Base-by-base conservation (phyloP, 306 rosid species). In the Vachellia collinsii region DNA sequence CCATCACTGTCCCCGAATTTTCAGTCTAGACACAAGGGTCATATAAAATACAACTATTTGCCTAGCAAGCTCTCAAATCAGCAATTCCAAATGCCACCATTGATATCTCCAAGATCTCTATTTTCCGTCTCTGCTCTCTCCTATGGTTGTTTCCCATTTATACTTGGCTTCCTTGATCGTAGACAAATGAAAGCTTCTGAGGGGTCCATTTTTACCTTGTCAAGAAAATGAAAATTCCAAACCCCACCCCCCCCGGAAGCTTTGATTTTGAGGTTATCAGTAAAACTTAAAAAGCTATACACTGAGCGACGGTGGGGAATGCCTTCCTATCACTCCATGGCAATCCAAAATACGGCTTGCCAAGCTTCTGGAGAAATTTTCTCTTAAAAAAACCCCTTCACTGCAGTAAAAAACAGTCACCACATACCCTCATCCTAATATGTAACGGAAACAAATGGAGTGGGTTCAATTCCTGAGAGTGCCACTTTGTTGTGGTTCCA, bases 361-460 rank as follows among this genome's bases (percentile, higher is more conserved):
- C 19, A 6, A 29, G 3, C 48, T 42, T 66, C 10, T 38, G 8
- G 72, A 69, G 74, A 20, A 68, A 20, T 4, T 42, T n/a, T 5
- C 53, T 4, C 4, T n/a, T 9, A 7, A 34, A 41, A n/a, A n/a
- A 66, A 38, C 11, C 44, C 12, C 41, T 70, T 46, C 75, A 13
- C n/a, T 22, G 58, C 42, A 13, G 25, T 44, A 22, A 13, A 19
- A 46, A 41, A 44, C 75, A 13, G 50, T 11, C 23, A 70, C 38
- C 34, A 0, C 34, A 29, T 29, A 29, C 34, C 34, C 34, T 2
- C 34, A 29, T 29, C 62, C 74, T 25, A 68, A 23, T 23, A 8
- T 42, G 19, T 11, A 42, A 50, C 48, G 81, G 38, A 34, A 73
- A 75, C 67, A 62, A 68, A 78, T n/a, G n/a, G n/a, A n/a, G n/a